phyloP scores from a whole-genome alignment of 2,329 filamentous ascomycete species.

The Neonectria sp. region DNA sequence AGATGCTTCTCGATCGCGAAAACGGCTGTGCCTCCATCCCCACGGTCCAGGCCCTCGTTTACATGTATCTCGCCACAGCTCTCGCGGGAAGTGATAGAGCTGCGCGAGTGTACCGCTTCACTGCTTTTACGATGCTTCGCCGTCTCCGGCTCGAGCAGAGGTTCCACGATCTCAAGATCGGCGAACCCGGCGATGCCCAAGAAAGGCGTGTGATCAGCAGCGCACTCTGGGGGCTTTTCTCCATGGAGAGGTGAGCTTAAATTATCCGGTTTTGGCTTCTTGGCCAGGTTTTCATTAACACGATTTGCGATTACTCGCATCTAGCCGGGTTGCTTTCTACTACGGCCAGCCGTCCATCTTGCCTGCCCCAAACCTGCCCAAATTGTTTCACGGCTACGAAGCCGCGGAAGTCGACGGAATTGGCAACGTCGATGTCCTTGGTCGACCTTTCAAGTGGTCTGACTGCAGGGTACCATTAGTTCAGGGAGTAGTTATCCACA shows the following conservation, averaged over 20 bases:
- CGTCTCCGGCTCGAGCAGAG: conserved; percentile 1
- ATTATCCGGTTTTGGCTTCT: too few relatives aligned
- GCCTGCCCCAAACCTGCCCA: background rate
- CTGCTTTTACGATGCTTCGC: background rate
- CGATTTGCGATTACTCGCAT: background rate
- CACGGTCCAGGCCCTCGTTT: conserved; percentile 2
- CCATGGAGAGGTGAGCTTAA: background rate
- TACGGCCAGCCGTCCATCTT: background rate
- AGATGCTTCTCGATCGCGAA: background rate
- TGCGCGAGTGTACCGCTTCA: conserved; percentile 15
- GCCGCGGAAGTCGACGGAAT: background rate
- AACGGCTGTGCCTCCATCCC: conserved; percentile 3
- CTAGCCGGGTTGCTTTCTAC: background rate
- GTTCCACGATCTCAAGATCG: background rate
- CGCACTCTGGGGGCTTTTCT: conserved; percentile 4
- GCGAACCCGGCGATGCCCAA: background rate
- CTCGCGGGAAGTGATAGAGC: background rate
- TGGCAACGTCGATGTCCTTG: background rate
- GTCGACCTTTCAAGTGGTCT: background rate
- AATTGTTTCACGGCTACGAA: background rate
- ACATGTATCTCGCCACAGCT: conserved; percentile 11
- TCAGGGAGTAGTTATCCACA: background rate
- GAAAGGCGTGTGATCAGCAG: conserved; percentile 7
- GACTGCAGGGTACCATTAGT: background rate
- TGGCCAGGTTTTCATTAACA: background rate